Evolutionary conservation across 306 rosid species (phyloP).

Genomic region (Vicia faba): DNA sequence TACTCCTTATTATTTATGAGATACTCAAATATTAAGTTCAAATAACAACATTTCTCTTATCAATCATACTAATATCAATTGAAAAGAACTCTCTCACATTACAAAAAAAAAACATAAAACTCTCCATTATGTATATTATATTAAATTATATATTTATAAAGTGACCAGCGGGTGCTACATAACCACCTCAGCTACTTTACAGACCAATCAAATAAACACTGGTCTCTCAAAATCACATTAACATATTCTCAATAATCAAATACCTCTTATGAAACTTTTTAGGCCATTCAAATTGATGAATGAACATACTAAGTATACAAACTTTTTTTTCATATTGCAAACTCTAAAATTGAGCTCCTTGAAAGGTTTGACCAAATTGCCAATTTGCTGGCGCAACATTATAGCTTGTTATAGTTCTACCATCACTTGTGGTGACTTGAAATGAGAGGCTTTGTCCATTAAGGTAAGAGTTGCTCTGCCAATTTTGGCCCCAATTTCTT

Average conservation of each 20-base stretch:
- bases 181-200: constrained; percentile 50
- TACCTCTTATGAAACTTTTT: constrained; percentile 27
- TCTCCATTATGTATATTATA: constrained; percentile 14
- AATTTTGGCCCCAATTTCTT: constrained; percentile 91
- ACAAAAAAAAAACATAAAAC: constrained; percentile 32
- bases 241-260: constrained; percentile 29
- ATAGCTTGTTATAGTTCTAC: constrained; percentile 62
- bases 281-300: background rate
- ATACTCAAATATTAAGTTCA: background rate
- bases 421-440: constrained; percentile 86
- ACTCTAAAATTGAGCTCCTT: constrained; percentile 65
- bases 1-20: no score
- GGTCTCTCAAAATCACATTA: constrained; percentile 40
- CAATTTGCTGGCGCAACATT: constrained; percentile 66
- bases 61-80: constrained; percentile 5
- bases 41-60: constrained; percentile 8
- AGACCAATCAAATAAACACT: constrained; percentile 45
- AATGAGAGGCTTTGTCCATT: constrained; percentile 81
- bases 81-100: constrained; percentile 27
- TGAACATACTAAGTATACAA: constrained; percentile 34
- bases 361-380: constrained; percentile 86
- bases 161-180: constrained; percentile 49
- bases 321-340: constrained; percentile 22
- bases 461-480: constrained; percentile 89
- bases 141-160: constrained; percentile 20